Percentiles rank a stretch among this genome's conserved stretches.
phyloP scores from a whole-genome alignment of 305 asterid genomes.

The Solanum hybrid region DNA sequence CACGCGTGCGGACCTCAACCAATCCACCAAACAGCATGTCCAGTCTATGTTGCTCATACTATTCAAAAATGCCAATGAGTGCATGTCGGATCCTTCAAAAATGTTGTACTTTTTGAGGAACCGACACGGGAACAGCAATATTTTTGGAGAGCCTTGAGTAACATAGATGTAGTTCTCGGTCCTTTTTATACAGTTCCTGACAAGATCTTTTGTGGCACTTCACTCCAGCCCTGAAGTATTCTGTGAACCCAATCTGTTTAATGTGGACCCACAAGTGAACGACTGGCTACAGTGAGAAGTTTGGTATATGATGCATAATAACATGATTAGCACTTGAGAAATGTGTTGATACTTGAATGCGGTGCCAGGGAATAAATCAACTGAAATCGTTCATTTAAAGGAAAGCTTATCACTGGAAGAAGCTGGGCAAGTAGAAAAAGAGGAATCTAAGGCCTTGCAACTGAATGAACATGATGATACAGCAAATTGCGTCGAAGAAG shows the following conservation, averaged over 20 bases:
- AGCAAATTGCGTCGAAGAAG: not conserved
- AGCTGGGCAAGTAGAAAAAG: not conserved
- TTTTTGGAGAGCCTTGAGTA: not conserved
- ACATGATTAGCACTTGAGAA: not conserved
- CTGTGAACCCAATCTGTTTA: not conserved
- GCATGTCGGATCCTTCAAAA: not conserved
- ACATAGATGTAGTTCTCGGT: not conserved
- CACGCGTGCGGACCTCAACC: not conserved
- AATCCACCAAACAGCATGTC: not conserved
- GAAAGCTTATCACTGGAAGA: not conserved
- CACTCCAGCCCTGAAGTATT: not conserved
- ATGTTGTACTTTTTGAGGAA: not conserved
- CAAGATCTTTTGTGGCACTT: not conserved
- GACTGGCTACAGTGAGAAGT: not conserved
- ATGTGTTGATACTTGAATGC: not conserved
- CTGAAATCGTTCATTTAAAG: not conserved
- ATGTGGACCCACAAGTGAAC: not conserved
- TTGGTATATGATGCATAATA: not conserved
- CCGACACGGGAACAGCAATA: not conserved
- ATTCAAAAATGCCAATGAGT: not conserved
- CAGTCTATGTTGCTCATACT: not conserved
- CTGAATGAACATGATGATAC: not conserved
- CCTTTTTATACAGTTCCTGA: not conserved
- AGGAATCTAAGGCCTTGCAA: not conserved
- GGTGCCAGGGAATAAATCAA: not conserved